Evolutionary conservation across 441 rosid species (phyloP).

Genomic region (Rhodomyrtus psidioides): DNA sequence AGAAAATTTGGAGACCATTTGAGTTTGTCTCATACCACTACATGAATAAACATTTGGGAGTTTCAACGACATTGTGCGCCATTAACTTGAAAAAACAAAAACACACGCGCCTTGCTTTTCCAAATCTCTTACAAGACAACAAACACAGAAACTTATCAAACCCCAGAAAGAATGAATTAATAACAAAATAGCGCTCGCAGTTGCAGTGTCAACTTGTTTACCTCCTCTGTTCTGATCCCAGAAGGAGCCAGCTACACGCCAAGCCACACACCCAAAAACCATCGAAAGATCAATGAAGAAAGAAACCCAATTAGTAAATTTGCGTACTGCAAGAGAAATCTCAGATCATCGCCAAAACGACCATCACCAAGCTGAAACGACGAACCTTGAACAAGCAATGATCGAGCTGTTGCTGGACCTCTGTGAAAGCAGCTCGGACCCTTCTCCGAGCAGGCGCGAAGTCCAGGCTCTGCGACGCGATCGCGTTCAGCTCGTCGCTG

Average conservation of each 20-base stretch:
- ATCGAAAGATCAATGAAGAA: constrained; percentile 2
- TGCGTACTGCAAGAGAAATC: not conserved
- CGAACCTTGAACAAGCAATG: constrained; percentile 83
- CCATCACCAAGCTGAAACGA: not conserved
- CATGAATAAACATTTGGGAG: constrained; percentile 3
- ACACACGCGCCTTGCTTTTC: not conserved
- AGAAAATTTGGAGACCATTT: constrained; percentile 63
- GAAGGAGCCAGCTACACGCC: constrained; percentile 54
- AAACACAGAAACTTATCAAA: not conserved
- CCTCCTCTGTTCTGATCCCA: constrained; percentile 78
- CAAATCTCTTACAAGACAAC: not conserved
- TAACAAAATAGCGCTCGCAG: not conserved
- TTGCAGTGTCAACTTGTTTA: constrained; percentile 9
- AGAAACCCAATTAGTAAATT: not conserved
- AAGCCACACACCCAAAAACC: not conserved
- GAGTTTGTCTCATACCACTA: constrained; percentile 83
- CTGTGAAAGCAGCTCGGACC: constrained; percentile 65
- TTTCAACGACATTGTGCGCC: not conserved
- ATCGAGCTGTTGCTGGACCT: constrained; percentile 64
- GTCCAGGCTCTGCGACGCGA: constrained; percentile 65
- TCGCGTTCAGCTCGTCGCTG: constrained; percentile 51
- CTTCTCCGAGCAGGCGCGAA: constrained; percentile 63
- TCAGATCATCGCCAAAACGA: not conserved
- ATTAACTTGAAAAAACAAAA: not conserved
- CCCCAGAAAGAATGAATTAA: not conserved